phyloP scores from a whole-genome alignment of 2,329 filamentous ascomycete genomes.

The Diaporthe citriasiana region DNA sequence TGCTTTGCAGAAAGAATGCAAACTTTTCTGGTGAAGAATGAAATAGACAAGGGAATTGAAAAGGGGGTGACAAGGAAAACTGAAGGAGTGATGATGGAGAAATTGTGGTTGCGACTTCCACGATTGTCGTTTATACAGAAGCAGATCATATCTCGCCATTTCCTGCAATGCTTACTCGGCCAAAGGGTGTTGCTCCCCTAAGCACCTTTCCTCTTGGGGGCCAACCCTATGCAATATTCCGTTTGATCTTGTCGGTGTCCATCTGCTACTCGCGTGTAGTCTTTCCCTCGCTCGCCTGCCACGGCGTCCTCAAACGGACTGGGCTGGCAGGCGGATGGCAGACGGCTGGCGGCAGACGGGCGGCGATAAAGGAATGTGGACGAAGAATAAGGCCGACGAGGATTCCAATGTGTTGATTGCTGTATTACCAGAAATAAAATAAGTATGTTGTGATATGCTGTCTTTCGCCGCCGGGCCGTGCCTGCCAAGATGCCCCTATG shows the following conservation, averaged over 20 bases:
- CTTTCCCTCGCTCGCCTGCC: not conserved
- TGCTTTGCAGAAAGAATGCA: conserved; percentile 31
- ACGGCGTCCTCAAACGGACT: not conserved
- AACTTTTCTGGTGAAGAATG: conserved; percentile 14
- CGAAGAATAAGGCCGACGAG: conserved; percentile 26
- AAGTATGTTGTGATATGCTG: conserved; percentile 42
- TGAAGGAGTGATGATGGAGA: conserved; percentile 30
- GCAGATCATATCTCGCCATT: conserved; percentile 40
- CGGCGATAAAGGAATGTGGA: conserved; percentile 22
- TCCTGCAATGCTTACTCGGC: conserved; percentile 12
- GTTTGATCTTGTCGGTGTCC: not conserved
- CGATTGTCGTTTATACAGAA: conserved; percentile 42
- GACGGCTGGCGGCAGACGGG: conserved; percentile 1
- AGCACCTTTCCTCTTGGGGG: not conserved
- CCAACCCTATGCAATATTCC: conserved; percentile 15
- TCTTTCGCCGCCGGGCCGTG: conserved; percentile 34
- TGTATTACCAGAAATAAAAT: conserved; percentile 44
- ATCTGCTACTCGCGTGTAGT: not conserved
- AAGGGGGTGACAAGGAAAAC: conserved; percentile 7
- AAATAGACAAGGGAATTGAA: not conserved
- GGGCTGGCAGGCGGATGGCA: conserved; percentile 1
- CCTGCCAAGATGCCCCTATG: conserved; percentile 43
- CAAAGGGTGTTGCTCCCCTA: not conserved
- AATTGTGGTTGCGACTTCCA: conserved; percentile 40
- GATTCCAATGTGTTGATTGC: conserved; percentile 37